Base-by-base conservation (phyloP, 345 rosid species). In the Eucalyptus coolabah region DNA sequence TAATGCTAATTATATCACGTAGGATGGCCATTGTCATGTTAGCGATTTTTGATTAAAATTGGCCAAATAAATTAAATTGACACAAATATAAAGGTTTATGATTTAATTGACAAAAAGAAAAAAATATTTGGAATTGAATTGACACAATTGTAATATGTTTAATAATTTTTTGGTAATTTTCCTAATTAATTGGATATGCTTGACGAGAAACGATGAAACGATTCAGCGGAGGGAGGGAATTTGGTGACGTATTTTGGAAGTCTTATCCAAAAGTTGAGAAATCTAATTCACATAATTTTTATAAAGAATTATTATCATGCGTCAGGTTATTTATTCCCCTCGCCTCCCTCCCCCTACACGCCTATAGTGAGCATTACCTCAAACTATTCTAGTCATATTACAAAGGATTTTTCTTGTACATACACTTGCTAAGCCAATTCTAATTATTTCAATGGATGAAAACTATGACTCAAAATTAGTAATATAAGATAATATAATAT, bases 1-100 rank as follows among this genome's bases (percentile, higher is more conserved):
- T 0, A 2, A 1, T 9, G 13, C 0, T 56, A 2, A 24, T 1
- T 9, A 24, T 10, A 9, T 56, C 0, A 23, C 0, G 14, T 23
- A 56, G 6, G 63, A 56, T 56, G 13, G 0, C 0, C 0, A 0
- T 3, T 9, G 12, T 56, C 6, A 24, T 56, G 63, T 56, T 4
- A 24, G 1, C 2, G 3, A 24, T 23, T 56, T 24, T 5, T 0
- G 6, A 24, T 3, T 24, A 56, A 56, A 54, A 56, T 24, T 56
- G 30, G 14, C 0, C 0, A 0, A 23, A 24, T 56, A 3, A 1
- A 56, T 56, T 56, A 6, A 23, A 56, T 9, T 4, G 63, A 56
- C 30, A 56, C 10, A 56, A 56, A 56, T 56, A 5, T 10, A 56
- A 56, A 56, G 1, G 3, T 23, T 56, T 56, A 56, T 23, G 3